Conservation (phyloP, 2,329 filamentous ascomycete genomes). For the Sordariomycetes sp. region DNA sequence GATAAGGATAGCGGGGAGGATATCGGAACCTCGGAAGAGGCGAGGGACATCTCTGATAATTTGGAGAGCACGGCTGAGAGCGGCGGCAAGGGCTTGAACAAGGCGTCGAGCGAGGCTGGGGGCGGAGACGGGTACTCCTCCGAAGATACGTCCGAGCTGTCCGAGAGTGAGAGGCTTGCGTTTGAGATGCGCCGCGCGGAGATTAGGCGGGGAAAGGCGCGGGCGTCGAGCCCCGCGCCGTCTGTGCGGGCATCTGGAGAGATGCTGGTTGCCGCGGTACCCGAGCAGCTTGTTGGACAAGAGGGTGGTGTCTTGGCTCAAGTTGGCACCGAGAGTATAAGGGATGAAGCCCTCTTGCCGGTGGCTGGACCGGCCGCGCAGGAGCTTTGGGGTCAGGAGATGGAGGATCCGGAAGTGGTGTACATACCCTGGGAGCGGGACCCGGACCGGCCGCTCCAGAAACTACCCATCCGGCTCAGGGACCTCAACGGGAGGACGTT, state of each 20-base stretch:
- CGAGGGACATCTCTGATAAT: not conserved
- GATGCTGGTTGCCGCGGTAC: not conserved
- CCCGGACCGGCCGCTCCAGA: slow-evolving; percentile 6
- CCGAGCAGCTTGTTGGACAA: not conserved
- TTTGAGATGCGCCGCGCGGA: slow-evolving; percentile 1
- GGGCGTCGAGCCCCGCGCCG: not conserved
- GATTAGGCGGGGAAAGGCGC: slow-evolving; percentile 1
- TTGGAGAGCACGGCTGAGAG: not conserved
- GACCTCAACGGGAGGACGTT: slow-evolving; percentile 7
- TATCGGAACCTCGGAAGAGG: not conserved
- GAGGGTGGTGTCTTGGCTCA: not conserved
- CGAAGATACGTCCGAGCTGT: not conserved
- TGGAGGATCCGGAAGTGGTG: not conserved
- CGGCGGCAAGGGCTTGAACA: not conserved
- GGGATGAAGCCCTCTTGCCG: not conserved
- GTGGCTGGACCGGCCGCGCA: not conserved
- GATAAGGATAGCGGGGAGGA: too few relatives aligned
- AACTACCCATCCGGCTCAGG: slow-evolving; percentile 8
- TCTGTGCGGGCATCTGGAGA: not conserved
- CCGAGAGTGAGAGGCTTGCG: not conserved
- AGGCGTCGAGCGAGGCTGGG: not conserved
- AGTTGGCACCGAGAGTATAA: too few relatives aligned
- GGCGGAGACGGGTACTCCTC: not conserved
- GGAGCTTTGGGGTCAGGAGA: too few relatives aligned
- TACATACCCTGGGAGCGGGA: slow-evolving; percentile 6